Base-by-base conservation (phyloP, 1,284 basidiomycete species). In the Cerrena zonata region DNA sequence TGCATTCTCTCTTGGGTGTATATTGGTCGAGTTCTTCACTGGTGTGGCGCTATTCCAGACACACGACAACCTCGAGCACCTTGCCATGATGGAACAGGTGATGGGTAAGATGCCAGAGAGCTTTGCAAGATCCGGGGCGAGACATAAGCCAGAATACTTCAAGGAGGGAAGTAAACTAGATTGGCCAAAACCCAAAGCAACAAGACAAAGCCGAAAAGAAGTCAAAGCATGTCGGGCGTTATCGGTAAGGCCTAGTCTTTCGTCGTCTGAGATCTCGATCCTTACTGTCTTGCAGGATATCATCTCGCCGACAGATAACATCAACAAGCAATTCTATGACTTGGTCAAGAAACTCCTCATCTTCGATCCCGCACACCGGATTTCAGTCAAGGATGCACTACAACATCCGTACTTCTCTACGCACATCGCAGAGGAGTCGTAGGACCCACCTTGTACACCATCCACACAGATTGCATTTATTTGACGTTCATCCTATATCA, bases 81-180 rank as follows among this genome's bases (percentile, higher is more conserved):
- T 99, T 5, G 96, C 96, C 40, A 99, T 99, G 96, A 99, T 99
- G 96, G 94, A 99, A 69, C 86, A 90, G 58, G 96, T 99, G 30
- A 95, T 99, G 84, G 96, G 95, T 54, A 89, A 86, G 69, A 94
- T 99, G 86, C 93, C 94, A 0, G 83, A 87, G 42, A 82, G 86
- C 3, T 93, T 95, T 66, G 81, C 81, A 30, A 79, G 81, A 27
- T 72, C 78, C 56, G 89, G 80, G 25, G 80, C 79, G 51, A 82
- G 82, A 52, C 83, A 82, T 51, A 93, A 91, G 63, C 86, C 92
- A 13, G 95, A 98, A 63, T 97, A 89, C 68, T 98, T 99, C 76
- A 91, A 89, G 65, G 85, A 89, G 39, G 82, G 78, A 23, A 66
- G 76, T 53, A 89, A 86, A 62, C 79, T 99, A 43, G 91, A 95